A percentile compares a stretch with the other conserved stretches of the same genome.
Conservation (phyloP, 768 basidiomycete genomes). For the Leucosporidium yakuticum region DNA sequence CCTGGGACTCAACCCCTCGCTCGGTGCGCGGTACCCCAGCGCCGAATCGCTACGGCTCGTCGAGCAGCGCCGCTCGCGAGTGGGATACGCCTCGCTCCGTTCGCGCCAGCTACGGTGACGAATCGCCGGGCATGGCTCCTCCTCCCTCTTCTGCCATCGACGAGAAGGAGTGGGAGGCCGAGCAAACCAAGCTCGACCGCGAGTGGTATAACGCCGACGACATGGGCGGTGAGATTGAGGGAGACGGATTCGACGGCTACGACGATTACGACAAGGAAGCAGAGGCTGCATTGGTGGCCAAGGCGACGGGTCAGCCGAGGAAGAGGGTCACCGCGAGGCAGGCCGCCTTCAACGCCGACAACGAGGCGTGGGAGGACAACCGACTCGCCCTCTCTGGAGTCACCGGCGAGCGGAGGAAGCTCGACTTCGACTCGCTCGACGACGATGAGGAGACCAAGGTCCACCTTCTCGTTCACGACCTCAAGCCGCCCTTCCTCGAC, state of each 20-base stretch:
- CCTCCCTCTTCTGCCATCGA: conserved; percentile 22
- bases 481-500: conserved; percentile 96
- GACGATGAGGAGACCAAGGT: conserved; percentile 90
- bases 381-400: conserved; percentile 95
- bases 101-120: conserved; percentile 30
- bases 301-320: conserved; percentile 45
- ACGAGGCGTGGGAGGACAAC: conserved; percentile 97
- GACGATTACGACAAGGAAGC: conserved; percentile 59
- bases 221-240: conserved; percentile 77
- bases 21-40: conserved; percentile 26
- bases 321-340: conserved; percentile 89
- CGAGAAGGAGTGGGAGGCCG: conserved; percentile 90
- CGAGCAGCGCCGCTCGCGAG: conserved; percentile 21
- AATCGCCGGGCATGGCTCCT: conserved; percentile 28
- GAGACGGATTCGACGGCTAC: conserved; percentile 87
- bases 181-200: conserved; percentile 80
- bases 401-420: conserved; percentile 58
- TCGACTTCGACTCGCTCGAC: conserved; percentile 83
- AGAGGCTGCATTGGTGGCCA: conserved; percentile 43
- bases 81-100: conserved; percentile 39
- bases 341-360: conserved; percentile 97
- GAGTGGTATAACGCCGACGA: conserved; percentile 90
- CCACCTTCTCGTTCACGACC: conserved; percentile 92
- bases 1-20: conserved; percentile 37
- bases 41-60: neutral